A percentile compares a stretch with the other conserved stretches of the same genome.
phyloP scores from a whole-genome alignment of 768 basidiomycete genomes.

The Panellus pusillus region DNA sequence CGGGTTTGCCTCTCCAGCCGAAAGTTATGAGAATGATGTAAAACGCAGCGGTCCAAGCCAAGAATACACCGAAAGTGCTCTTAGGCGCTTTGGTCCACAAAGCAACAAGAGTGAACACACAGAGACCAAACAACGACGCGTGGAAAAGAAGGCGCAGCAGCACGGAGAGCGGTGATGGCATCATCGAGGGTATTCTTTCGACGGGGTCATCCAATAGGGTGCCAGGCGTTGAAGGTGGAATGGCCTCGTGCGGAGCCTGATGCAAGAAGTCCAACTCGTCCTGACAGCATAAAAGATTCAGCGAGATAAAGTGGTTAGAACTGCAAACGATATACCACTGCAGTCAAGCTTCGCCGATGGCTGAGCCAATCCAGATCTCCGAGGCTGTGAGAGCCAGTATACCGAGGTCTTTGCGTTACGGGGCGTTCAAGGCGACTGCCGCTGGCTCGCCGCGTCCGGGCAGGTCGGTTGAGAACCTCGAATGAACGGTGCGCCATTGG shows the following conservation, averaged over 20 bases:
- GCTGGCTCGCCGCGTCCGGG: conserved; percentile 34
- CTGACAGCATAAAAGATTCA: conserved; percentile 34
- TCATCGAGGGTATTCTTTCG: conserved; percentile 3
- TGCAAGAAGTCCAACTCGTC: conserved; percentile 74
- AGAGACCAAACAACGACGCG: conserved; percentile 56
- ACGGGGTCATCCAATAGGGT: conserved; percentile 23
- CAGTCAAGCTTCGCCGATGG: conserved; percentile 67
- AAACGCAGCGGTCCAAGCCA: conserved; percentile 59
- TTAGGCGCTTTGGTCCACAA: conserved; percentile 58
- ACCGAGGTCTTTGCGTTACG: conserved; percentile 21
- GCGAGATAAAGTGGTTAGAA: conserved; percentile 9
- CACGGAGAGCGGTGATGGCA: conserved; percentile 33
- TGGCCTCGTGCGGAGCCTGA: conserved; percentile 51
- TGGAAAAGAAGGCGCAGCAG: conserved; percentile 56
- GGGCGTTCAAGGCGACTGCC: conserved; percentile 30
- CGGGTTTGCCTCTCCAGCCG: conserved; percentile 60
- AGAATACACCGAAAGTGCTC: conserved; percentile 62
- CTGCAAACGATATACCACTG: conserved; percentile 51
- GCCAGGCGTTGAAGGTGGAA: conserved; percentile 52
- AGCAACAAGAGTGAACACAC: conserved; percentile 54
- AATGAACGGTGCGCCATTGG: conserved; percentile 42
- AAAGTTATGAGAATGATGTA: conserved; percentile 53
- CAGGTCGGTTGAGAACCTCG: conserved; percentile 53
- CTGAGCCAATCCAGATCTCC: conserved; percentile 80
- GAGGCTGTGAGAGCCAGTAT: conserved; percentile 41